Base-by-base conservation (phyloP, 176 grass and related monocot genomes). In the Ananas comosus region DNA sequence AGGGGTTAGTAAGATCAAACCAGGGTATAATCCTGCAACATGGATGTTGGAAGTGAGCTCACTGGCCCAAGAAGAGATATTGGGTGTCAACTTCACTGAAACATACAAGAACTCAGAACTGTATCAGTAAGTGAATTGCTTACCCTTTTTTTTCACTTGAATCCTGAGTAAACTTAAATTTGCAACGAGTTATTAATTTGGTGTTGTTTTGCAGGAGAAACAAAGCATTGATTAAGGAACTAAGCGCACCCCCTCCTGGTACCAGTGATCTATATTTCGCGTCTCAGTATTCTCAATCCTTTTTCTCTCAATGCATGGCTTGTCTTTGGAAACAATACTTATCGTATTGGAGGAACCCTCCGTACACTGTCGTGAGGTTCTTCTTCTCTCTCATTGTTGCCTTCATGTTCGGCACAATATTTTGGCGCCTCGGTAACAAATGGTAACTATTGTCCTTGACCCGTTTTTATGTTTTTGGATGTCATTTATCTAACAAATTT, bases 31-130 rank as follows among this genome's bases (percentile, higher is more conserved):
- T 77, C 85, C 85, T 16, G 85, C 85, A 27, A 88, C 85, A 56
- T 88, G 85, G 85, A 88, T 88, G 85, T 75, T 88, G 73, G 85
- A 88, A 83, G 85, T 88, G 64, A 83, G 81, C 29, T 70, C 81
- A n/a, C 22, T 84, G 28, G 72, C 85, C 73, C 85, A 88, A 63
- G 85, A 88, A 76, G 81, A 80, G 42, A 57, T 70, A 73, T 67
- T 81, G 23, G 85, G 81, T 18, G 64, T 80, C 5, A 68, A 79
- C 19, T 88, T 88, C 50, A 51, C 77, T 33, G 73, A 88, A 48
- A 25, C 51, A 53, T 84, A 88, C 64, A 79, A 76, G 74, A 84
- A 81, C 48, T 88, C 85, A 54, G 81, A 88, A 14, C 85, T 88
- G 24, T 88, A 80, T n/a, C 77, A 66, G 85, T 88, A 78, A 69